Conservation (phyloP, 2,329 filamentous ascomycete genomes). For the Zarea fungicola region DNA sequence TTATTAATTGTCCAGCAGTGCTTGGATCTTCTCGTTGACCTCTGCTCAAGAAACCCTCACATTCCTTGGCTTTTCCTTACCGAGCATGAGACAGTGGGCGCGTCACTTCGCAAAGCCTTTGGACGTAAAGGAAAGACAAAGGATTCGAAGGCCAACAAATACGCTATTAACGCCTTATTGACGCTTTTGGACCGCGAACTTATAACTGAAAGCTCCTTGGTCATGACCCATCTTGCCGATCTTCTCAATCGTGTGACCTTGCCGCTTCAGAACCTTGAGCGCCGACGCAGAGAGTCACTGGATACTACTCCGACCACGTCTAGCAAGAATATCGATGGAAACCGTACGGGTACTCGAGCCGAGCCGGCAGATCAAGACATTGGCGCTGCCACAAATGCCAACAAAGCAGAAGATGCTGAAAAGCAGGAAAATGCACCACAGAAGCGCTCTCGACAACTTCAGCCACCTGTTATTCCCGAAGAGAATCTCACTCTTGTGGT, state of each 20-base stretch:
- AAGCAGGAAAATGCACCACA: conserved; percentile 31
- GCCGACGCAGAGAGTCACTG: conserved; percentile 70
- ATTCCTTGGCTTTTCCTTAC: conserved; percentile 89
- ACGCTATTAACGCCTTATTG: conserved; percentile 85
- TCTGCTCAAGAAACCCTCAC: conserved; percentile 79
- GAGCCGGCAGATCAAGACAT: conserved; percentile 17
- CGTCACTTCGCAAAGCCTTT: conserved; percentile 68
- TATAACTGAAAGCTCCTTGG: conserved; percentile 93
- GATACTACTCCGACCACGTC: conserved; percentile 29
- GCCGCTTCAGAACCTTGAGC: conserved; percentile 75
- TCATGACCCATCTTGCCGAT: conserved; percentile 90
- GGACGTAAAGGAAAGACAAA: conserved; percentile 85
- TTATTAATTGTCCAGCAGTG: conserved; percentile 96
- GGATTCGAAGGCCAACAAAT: conserved; percentile 78
- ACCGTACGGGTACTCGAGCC: conserved; percentile 23
- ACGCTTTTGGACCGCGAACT: conserved; percentile 86
- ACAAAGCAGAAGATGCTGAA: conserved; percentile 21
- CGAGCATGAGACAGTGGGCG: conserved; percentile 75
- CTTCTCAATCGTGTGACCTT: conserved; percentile 84
- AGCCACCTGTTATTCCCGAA: conserved; percentile 79
- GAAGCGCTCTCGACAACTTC: conserved; percentile 55
- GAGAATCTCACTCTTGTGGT: conserved; percentile 91
- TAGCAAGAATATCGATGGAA: conserved; percentile 21
- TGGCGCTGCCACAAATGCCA: conserved; percentile 25
- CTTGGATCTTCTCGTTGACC: conserved; percentile 74